Evolutionary conservation across 352 stramenopile species (phyloP), one percentile per base, ranked within the genome.

Genomic region (Phytopythium kandeliae): DNA sequence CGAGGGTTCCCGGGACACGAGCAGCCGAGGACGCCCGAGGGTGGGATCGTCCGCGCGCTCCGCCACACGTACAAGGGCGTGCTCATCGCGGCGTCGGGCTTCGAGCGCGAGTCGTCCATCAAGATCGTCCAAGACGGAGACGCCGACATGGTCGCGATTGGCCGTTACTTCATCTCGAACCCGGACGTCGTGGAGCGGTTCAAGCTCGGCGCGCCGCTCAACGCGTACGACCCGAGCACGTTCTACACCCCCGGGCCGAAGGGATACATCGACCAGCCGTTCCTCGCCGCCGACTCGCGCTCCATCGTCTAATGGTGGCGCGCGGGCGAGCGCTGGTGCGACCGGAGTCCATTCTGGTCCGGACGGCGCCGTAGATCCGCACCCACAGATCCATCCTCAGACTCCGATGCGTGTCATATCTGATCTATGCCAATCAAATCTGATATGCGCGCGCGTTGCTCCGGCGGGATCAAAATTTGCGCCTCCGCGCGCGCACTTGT

Each of bases 151-250:
- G 65, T 91, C 13, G 70, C 67, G 3, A 86, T 81, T 36, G 76
- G 74, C 24, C 71, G 74, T 36, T 62, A 58, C 53, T 85, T 78
- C 49, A 83, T 86, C 51, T 65, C 73, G 30, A 86, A 85, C 57
- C 78, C 78, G 31, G 78, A 89, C 55, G 46, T 91, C 19, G 70
- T 85, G n/a, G 58, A 81, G 53, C 65, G 73, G 21, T 64, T 89
- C 35, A 45, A 65, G 40, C 21, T 59, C 24, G 52, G 67, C 50
- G 57, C 61, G 10, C 50, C 61, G 42, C 47, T 86, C 22, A 69
- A 57, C 25, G 51, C 52, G 25, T 84, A 69, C 54, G 62, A 85
- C 47, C 34, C 44, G 30, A 56, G 54, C n/a, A 71, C 62, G 46
- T 74, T 71, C 57, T 83, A 80, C 48, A 13, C 51, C 49, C 53